Percentiles rank a stretch among this genome's conserved stretches.
Evolutionary conservation across 257 asterid genomes (phyloP).

Genomic region (Ilex aquifolium): DNA sequence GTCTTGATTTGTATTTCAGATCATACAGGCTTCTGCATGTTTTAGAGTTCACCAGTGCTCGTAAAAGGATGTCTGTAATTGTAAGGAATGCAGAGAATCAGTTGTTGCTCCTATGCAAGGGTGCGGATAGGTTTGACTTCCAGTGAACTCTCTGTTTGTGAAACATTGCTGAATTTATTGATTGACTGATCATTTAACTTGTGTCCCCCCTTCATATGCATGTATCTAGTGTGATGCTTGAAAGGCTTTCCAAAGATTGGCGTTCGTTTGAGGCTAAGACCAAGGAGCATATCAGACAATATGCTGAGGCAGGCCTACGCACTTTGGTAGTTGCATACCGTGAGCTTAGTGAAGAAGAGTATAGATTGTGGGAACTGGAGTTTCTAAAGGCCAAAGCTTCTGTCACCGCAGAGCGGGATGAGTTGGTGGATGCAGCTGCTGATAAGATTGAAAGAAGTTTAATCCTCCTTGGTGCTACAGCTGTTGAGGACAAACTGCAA

Average conservation of each 20-base stretch:
- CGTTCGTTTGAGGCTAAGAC: constrained; percentile 43
- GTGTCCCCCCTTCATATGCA: not conserved
- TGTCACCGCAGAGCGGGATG: constrained; percentile 62
- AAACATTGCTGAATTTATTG: constrained; percentile 14
- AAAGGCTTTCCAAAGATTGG: constrained; percentile 55
- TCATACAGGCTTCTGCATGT: constrained; percentile 71
- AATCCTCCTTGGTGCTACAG: constrained; percentile 68
- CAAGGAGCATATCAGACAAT: constrained; percentile 61
- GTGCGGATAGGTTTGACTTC: constrained; percentile 80
- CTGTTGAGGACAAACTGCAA: constrained; percentile 40
- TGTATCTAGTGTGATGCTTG: constrained; percentile 70
- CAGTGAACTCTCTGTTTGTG: constrained; percentile 2
- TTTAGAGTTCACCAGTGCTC: constrained; percentile 90
- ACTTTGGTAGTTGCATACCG: constrained; percentile 83
- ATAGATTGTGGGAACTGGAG: constrained; percentile 68
- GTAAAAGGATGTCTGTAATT: constrained; percentile 94
- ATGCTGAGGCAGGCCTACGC: constrained; percentile 89
- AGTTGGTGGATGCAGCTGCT: constrained; percentile 70
- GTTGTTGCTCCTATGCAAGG: constrained; percentile 84
- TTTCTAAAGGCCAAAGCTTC: constrained; percentile 64
- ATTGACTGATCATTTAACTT: not conserved
- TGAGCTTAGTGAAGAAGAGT: constrained; percentile 68
- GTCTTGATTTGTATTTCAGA: constrained; percentile 34
- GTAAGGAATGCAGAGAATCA: constrained; percentile 60
- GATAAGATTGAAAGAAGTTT: constrained; percentile 74